Evolutionary conservation across 352 stramenopile genomes (phyloP).

Genomic region (Achlya hypogyna): DNA sequence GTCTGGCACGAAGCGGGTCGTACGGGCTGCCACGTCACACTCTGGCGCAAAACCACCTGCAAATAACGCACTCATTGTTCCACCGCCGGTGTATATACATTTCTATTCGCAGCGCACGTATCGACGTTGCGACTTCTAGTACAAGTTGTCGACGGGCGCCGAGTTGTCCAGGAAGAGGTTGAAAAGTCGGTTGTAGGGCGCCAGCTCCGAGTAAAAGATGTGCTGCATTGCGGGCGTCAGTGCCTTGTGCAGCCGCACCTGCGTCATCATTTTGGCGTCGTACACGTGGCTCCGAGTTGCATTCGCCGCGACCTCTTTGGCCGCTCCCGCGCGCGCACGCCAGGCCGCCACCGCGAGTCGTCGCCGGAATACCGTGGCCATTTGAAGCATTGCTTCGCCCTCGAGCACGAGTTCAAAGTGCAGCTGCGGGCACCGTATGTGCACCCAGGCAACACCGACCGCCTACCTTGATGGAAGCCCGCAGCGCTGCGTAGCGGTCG

Average conservation of each 20-base stretch:
- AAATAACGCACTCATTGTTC: too few relatives aligned
- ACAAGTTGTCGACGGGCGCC: not conserved
- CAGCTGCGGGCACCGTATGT: too few relatives aligned
- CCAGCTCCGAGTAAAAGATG: not conserved
- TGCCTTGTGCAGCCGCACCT: not conserved
- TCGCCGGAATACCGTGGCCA: not conserved
- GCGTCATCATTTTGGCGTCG: constrained; percentile 4
- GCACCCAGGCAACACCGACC: too few relatives aligned
- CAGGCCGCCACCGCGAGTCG: not conserved
- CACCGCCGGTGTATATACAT: too few relatives aligned
- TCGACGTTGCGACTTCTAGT: too few relatives aligned
- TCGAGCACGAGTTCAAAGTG: not conserved
- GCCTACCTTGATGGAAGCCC: not conserved
- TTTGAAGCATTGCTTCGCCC: too few relatives aligned
- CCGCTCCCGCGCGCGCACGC: not conserved
- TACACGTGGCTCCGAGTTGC: not conserved
- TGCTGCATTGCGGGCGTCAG: not conserved
- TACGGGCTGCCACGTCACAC: too few relatives aligned
- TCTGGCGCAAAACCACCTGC: too few relatives aligned
- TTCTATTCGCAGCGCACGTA: too few relatives aligned
- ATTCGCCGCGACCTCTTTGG: not conserved
- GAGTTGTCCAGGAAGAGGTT: not conserved
- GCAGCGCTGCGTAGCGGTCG: not conserved
- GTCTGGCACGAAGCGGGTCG: too few relatives aligned
- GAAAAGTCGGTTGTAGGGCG: not conserved